Base-by-base conservation (phyloP, 768 basidiomycete genomes). In the Mycena latifolia region DNA sequence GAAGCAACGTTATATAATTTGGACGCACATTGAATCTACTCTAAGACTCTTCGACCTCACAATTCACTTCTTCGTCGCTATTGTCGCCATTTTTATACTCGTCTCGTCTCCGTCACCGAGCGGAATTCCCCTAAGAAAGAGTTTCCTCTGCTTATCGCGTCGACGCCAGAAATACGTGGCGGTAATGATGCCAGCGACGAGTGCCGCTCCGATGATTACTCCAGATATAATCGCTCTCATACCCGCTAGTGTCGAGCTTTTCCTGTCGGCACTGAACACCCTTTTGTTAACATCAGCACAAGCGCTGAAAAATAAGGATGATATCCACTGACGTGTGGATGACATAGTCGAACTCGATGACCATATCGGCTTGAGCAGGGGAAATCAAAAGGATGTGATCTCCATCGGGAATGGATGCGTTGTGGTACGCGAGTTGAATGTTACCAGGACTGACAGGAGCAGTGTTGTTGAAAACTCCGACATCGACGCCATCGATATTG, bases 301-400 rank as follows among this genome's bases (percentile, higher is more conserved):
- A 35, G 33, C 33, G 33, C 8, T 14, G 33, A 14, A 8, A n/a
- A n/a, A n/a, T n/a, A n/a, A 20, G 14, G 39, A 27, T 41, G 9
- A 47, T 11, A 35, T 6, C 33, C 37, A 35, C 56, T 31, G 15
- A 58, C 63, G 56, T 53, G 37, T 58, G 58, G 5, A 57, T 46
- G 14, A 58, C 35, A 47, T 65, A 65, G 51, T 58, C 63, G 1
- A 65, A 37, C 10, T 58, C 63, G 15, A 65, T 58, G 28, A 57
- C 18, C 5, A 18, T 52, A 10, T 20, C 12, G 2, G 55, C 17
- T 0, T 46, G 22, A 3, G 63, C 55, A 8, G 63, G 63, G 24
- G 50, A 43, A 17, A 65, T 65, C 22, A 65, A 17, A 11, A 65
- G 50, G 41, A 35, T 4, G 18, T 57, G 63, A 2, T 37, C n/a